Conservation (phyloP, 768 basidiomycete genomes). For the Tylopilus subfusipes region DNA sequence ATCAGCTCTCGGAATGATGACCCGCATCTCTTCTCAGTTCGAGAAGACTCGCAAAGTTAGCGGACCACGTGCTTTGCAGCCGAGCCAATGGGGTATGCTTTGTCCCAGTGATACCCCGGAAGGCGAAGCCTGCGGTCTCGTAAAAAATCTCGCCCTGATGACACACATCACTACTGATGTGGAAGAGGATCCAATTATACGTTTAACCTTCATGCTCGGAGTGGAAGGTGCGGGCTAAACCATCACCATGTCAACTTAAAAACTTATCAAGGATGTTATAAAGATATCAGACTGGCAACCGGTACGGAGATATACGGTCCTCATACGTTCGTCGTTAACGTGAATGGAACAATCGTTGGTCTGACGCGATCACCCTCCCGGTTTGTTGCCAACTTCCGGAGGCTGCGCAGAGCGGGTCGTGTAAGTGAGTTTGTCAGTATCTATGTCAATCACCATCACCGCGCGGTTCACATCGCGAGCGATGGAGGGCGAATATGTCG, state of each 20-base stretch:
- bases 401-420: conserved; percentile 84
- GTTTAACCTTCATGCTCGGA: conserved; percentile 90
- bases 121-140: conserved; percentile 98
- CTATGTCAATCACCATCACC: conserved; percentile 95
- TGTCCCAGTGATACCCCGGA: conserved; percentile 99
- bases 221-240: conserved; percentile 70
- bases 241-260: conserved; percentile 8
- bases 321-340: conserved; percentile 90
- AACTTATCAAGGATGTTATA: conserved; percentile 12
- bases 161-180: conserved; percentile 99
- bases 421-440: conserved; percentile 96
- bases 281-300: conserved; percentile 87
- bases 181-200: conserved; percentile 90
- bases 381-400: conserved; percentile 89
- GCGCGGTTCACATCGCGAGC: conserved; percentile 90
- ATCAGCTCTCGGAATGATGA: conserved; percentile 99
- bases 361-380: conserved; percentile 80
- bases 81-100: conserved; percentile 98
- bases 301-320: conserved; percentile 96
- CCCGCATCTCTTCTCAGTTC: conserved; percentile 96
- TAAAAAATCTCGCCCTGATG: conserved; percentile 98
- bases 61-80: conserved; percentile 94
- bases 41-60: conserved; percentile 99
- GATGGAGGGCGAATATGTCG: conserved; percentile 98
- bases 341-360: conserved; percentile 95